These are phyloP conservation scores for Cytospora piceicola DNA, from an alignment of 2,329 filamentous ascomycete species.

Conservation along the genomic window DNA sequence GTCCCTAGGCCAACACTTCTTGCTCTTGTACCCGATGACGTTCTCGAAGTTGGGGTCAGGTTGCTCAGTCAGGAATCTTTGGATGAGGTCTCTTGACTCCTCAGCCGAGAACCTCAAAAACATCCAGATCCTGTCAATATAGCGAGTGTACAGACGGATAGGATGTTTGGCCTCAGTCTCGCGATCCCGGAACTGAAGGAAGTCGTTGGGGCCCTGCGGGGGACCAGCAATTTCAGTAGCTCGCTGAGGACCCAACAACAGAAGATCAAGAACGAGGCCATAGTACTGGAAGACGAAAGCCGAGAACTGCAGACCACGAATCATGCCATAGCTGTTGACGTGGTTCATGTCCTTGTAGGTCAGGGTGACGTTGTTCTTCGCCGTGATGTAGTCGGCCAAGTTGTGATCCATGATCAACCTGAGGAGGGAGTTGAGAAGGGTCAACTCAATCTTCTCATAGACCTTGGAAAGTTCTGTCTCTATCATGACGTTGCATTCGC, in stretches of 20 bases:
- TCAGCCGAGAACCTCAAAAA: slow-evolving; percentile 93
- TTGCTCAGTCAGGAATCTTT: slow-evolving; percentile 96
- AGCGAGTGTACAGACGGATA: slow-evolving; percentile 95
- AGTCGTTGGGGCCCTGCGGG: slow-evolving; percentile 92
- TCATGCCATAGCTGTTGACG: slow-evolving; percentile 98
- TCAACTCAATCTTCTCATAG: slow-evolving; percentile 98
- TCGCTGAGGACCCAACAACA: slow-evolving; percentile 89
- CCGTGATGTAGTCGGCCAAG: slow-evolving; percentile 96
- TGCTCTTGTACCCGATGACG: slow-evolving; percentile 98
- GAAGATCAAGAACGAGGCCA: slow-evolving; percentile 88
- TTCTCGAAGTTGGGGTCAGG: slow-evolving; percentile 99
- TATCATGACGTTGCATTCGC: slow-evolving; percentile 98
- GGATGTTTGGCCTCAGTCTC: slow-evolving; percentile 92
- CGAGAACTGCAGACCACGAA: slow-evolving; percentile 95
- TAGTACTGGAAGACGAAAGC: slow-evolving; percentile 99
- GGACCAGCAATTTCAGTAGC: slow-evolving; percentile 98
- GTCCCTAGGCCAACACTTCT: slow-evolving; percentile 99
- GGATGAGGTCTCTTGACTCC: slow-evolving; percentile 92
- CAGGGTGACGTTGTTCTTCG: slow-evolving; percentile 98
- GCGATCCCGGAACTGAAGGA: slow-evolving; percentile 92
- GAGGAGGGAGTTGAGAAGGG: slow-evolving; percentile 88
- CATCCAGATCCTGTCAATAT: slow-evolving; percentile 98
- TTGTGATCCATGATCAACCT: slow-evolving; percentile 99
- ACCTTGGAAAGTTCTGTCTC: slow-evolving; percentile 99
- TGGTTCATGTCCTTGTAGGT: slow-evolving; percentile 99